Conservation (phyloP, 2,329 filamentous ascomycete genomes). For the Ophiocordyceps camponoti-leonardi region DNA sequence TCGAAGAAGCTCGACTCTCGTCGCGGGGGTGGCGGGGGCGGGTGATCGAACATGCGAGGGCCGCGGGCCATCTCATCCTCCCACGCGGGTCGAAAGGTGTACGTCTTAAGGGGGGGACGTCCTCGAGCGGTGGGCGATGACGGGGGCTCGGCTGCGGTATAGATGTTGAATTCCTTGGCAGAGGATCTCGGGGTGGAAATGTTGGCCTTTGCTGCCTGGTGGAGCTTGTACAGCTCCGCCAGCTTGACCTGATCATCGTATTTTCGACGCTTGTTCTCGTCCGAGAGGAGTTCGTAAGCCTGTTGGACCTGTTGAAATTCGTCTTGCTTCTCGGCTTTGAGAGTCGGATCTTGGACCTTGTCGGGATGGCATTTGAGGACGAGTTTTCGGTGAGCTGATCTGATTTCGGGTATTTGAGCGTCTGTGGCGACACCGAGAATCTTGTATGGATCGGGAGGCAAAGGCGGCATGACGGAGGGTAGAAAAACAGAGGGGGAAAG, state of each 20-base stretch:
- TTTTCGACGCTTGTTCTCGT: conserved; percentile 51
- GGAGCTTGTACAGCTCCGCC: conserved; percentile 43
- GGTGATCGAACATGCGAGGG: conserved; percentile 22
- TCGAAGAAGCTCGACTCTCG: conserved; percentile 31
- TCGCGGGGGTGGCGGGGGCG: conserved; percentile 17
- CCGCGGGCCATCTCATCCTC: conserved; percentile 26
- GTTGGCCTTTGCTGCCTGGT: conserved; percentile 24
- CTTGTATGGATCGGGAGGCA: conserved; percentile 61
- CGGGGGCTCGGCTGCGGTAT: conserved; percentile 30
- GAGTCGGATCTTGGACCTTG: conserved; percentile 63
- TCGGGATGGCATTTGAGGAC: conserved; percentile 82
- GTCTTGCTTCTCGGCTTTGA: conserved; percentile 64
- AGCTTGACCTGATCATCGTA: conserved; percentile 66
- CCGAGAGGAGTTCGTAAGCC: conserved; percentile 78
- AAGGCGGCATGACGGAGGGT: conserved; percentile 23
- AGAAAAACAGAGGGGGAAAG: background rate
- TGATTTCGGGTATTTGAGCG: conserved; percentile 55
- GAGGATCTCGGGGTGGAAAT: conserved; percentile 26
- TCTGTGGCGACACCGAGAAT: conserved; percentile 56
- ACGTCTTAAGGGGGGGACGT: conserved; percentile 14
- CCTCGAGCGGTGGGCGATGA: background rate
- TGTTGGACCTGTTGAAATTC: conserved; percentile 88
- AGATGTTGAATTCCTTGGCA: conserved; percentile 25
- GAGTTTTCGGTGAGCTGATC: conserved; percentile 67
- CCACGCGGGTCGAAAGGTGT: conserved; percentile 22